phyloP scores from a whole-genome alignment of 768 basidiomycete genomes.

The Suillus plorans region DNA sequence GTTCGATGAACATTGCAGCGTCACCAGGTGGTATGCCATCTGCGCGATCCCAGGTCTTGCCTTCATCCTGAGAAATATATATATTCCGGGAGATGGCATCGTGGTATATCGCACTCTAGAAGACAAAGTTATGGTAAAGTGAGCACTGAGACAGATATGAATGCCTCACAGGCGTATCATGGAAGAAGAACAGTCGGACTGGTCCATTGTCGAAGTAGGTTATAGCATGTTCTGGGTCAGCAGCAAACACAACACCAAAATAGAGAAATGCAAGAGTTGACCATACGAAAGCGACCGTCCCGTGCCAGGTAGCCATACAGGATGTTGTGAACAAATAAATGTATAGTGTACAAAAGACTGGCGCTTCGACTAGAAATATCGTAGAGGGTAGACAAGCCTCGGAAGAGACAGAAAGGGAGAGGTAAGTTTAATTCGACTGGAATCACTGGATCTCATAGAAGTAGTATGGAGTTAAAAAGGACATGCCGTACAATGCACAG shows the following conservation, averaged over 20 bases:
- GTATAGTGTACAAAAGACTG: neutral
- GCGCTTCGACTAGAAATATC: too few species aligned
- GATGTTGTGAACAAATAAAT: constrained; percentile 7
- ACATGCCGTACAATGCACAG: too few species aligned
- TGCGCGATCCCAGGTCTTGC: constrained; percentile 60
- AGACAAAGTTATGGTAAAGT: neutral
- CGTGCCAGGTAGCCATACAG: constrained; percentile 26
- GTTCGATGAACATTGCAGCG: constrained; percentile 74
- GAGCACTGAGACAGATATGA: neutral
- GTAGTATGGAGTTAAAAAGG: too few species aligned
- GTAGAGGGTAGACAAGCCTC: too few species aligned
- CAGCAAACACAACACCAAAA: constrained; percentile 29
- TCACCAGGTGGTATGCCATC: constrained; percentile 55
- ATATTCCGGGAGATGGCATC: constrained; percentile 69
- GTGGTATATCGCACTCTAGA: constrained; percentile 72
- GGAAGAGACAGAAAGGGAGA: too few species aligned
- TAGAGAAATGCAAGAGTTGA: constrained; percentile 22
- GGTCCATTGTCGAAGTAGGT: constrained; percentile 71
- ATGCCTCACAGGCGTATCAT: constrained; percentile 76
- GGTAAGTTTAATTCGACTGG: too few species aligned
- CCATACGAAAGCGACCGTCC: constrained; percentile 24
- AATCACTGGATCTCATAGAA: too few species aligned
- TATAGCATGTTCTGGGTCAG: constrained; percentile 48
- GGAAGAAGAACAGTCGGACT: constrained; percentile 83
- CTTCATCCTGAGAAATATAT: constrained; percentile 83